Evolutionary conservation across 2,329 filamentous ascomycete species (phyloP).

Genomic region (Ophiostoma montium): DNA sequence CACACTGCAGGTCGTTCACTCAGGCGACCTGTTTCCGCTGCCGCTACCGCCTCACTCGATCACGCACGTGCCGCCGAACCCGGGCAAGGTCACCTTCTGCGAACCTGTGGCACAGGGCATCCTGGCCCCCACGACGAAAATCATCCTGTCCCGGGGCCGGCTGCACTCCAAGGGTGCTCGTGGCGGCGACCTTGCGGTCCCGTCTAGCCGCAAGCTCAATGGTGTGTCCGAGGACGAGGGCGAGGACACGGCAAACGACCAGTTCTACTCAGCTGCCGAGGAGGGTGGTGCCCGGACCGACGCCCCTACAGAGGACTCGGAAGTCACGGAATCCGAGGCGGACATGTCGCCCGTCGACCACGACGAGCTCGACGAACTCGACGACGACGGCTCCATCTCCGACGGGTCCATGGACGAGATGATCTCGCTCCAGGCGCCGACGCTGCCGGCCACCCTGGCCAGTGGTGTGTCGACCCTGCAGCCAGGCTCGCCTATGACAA

Average conservation of each 20-base stretch:
- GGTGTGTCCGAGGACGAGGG: slow-evolving; percentile 44
- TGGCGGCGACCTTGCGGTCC: slow-evolving; percentile 22
- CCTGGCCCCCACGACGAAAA: slow-evolving; percentile 61
- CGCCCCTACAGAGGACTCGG: slow-evolving; percentile 26
- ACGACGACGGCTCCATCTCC: slow-evolving; percentile 61
- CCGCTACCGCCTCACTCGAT: slow-evolving; percentile 73
- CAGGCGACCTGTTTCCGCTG: slow-evolving; percentile 64
- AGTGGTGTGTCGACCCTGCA: slow-evolving; percentile 70
- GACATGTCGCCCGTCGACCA: slow-evolving; percentile 50
- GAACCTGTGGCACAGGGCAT: slow-evolving; percentile 87
- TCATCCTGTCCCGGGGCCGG: slow-evolving; percentile 60
- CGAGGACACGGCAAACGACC: slow-evolving; percentile 76
- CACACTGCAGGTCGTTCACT: slow-evolving; percentile 62
- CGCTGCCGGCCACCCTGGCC: slow-evolving; percentile 60
- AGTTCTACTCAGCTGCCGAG: slow-evolving; percentile 86
- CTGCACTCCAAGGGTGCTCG: slow-evolving; percentile 33
- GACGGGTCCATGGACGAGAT: slow-evolving; percentile 89
- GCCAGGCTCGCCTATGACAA: slow-evolving; percentile 65
- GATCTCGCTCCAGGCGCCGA: slow-evolving; percentile 74
- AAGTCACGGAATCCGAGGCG: slow-evolving; percentile 37
- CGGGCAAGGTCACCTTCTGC: slow-evolving; percentile 80
- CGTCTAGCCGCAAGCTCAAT: slow-evolving; percentile 39
- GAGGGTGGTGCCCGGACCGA: slow-evolving; percentile 51
- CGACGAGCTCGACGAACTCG: slow-evolving; percentile 67
- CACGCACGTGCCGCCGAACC: slow-evolving; percentile 70